A percentile compares a stretch with the other conserved stretches of the same genome.
These are phyloP conservation scores for Geranomyces michiganensis DNA, from an alignment of 192 early-diverging fungal species.

Conservation along the genomic window DNA sequence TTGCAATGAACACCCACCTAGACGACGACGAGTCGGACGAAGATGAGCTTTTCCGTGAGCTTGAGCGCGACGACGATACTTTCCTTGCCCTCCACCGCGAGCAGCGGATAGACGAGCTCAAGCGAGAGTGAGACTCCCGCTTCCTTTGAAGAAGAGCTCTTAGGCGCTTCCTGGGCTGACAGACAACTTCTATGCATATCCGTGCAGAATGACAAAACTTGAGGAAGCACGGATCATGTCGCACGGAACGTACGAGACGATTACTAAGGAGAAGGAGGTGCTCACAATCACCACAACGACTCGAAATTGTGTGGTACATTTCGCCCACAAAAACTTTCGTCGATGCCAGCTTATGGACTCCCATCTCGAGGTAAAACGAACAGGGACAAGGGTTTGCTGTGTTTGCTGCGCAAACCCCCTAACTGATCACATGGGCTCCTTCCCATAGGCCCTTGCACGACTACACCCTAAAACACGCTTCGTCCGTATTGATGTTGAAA, in stretches of 20 bases:
- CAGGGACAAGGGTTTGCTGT: neutral
- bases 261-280: constrained; percentile 80
- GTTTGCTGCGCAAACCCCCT: neutral
- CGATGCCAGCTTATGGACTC: constrained; percentile 91
- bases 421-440: constrained; percentile 4
- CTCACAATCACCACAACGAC: constrained; percentile 78
- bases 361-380: constrained; percentile 69
- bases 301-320: constrained; percentile 76
- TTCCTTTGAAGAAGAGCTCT: neutral
- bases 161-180: neutral
- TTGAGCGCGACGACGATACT: constrained; percentile 81
- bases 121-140: constrained; percentile 68
- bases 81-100: constrained; percentile 78
- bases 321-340: constrained; percentile 91
- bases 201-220: constrained; percentile 62
- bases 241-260: constrained; percentile 78
- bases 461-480: constrained; percentile 87
- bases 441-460: constrained; percentile 61
- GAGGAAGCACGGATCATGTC: constrained; percentile 59
- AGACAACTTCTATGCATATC: neutral
- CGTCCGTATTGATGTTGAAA: constrained; percentile 83
- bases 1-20: neutral
- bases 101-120: constrained; percentile 79
- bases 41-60: constrained; percentile 78
- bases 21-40: constrained; percentile 37